Percentiles rank a stretch among this genome's conserved stretches.
phyloP scores from a whole-genome alignment of 2,329 filamentous ascomycete genomes.

The Alternaria longipes region DNA sequence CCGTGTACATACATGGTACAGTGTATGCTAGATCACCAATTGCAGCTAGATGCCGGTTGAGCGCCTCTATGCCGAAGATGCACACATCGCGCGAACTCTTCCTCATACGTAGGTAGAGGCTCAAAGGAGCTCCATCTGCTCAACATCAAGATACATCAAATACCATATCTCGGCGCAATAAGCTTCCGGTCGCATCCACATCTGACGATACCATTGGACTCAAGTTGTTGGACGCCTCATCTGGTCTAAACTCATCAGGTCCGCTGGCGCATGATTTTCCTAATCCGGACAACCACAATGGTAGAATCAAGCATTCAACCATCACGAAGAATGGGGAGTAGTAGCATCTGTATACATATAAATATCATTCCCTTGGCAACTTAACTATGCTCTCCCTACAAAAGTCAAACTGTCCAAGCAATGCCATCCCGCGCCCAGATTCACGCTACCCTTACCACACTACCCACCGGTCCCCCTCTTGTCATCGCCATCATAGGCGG shows the following conservation, averaged over 20 bases:
- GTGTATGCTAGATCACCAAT: not conserved
- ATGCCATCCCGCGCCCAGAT: conserved; percentile 3
- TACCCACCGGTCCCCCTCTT: conserved; percentile 30
- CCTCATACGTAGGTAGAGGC: not conserved
- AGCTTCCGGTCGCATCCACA: not conserved
- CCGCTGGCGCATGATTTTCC: conserved; percentile 2
- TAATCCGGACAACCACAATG: not conserved
- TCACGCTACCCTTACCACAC: conserved; percentile 22
- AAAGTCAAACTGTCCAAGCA: not conserved
- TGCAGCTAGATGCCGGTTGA: too few relatives aligned
- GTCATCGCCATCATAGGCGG: conserved; percentile 33
- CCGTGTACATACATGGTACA: not conserved
- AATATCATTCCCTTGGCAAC: not conserved
- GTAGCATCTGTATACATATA: not conserved
- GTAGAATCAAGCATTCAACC: not conserved
- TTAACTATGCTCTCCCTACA: not conserved
- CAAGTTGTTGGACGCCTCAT: not conserved
- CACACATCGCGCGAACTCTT: not conserved
- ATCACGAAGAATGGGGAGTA: not conserved
- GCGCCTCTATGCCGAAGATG: not conserved
- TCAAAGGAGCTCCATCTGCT: not conserved
- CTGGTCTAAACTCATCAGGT: not conserved
- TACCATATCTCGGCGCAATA: not conserved
- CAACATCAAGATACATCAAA: not conserved
- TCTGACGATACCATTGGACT: not conserved